These are phyloP conservation scores for Lasiodiplodia sp. DNA, from an alignment of 2,329 filamentous ascomycete species.

Conservation along the genomic window DNA sequence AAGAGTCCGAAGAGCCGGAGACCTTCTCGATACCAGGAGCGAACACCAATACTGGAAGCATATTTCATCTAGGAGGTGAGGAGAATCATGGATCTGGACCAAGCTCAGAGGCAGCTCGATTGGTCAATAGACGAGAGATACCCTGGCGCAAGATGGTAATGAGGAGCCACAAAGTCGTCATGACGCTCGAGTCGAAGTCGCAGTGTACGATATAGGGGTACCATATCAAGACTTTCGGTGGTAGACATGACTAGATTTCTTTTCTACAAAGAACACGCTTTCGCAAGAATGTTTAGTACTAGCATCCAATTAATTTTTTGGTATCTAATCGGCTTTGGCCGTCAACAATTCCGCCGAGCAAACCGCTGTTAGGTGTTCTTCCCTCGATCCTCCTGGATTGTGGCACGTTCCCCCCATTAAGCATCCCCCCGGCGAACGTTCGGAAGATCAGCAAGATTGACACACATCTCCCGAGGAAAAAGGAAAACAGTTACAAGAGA, in stretches of 20 bases:
- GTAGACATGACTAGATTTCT: neutral
- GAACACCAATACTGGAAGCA: neutral
- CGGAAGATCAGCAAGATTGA: slow-evolving; percentile 15
- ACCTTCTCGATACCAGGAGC: neutral
- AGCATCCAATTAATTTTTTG: neutral
- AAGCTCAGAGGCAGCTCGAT: neutral
- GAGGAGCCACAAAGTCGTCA: neutral
- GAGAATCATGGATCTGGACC: neutral
- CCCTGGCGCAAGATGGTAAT: neutral
- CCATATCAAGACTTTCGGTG: neutral
- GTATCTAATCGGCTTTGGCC: neutral
- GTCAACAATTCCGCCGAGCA: neutral
- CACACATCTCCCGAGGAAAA: slow-evolving; percentile 1
- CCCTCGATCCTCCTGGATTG: neutral
- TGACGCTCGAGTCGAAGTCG: neutral
- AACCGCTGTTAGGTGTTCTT: neutral
- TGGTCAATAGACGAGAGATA: neutral
- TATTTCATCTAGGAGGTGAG: neutral
- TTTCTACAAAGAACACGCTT: neutral
- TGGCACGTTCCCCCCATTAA: neutral
- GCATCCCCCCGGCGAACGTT: slow-evolving; percentile 2
- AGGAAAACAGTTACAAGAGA: neutral
- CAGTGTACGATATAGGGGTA: neutral
- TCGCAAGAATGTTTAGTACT: neutral
- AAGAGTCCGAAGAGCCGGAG: too few relatives aligned